Evolutionary conservation across 257 asterid genomes (phyloP).

Genomic region (Gentiana macrophylla): DNA sequence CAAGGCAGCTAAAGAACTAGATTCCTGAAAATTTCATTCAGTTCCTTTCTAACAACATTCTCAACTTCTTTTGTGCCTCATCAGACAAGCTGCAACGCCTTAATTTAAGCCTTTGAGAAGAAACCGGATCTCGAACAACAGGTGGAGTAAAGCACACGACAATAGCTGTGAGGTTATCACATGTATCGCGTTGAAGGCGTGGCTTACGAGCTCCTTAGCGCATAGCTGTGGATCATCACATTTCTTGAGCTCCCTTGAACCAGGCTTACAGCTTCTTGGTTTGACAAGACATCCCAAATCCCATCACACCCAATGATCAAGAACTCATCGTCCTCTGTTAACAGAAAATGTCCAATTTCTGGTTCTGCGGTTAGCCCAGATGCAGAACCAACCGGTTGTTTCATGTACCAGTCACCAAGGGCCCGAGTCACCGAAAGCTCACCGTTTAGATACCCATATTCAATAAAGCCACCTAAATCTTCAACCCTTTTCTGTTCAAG

Average conservation of each 20-base stretch:
- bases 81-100: slow-evolving; percentile 65
- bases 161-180: slow-evolving; percentile 66
- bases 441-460: slow-evolving; percentile 70
- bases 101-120: slow-evolving; percentile 27
- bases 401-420: slow-evolving; percentile 90
- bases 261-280: slow-evolving; percentile 70
- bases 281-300: slow-evolving; percentile 73
- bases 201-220: slow-evolving; percentile 77
- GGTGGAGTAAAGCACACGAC: slow-evolving; percentile 44
- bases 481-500: slow-evolving; percentile 59
- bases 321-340: slow-evolving; percentile 72
- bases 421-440: slow-evolving; percentile 69
- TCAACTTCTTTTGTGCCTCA: slow-evolving; percentile 43
- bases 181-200: slow-evolving; percentile 68
- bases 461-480: slow-evolving; percentile 65
- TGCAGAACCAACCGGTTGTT: slow-evolving; percentile 59
- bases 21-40: slow-evolving; percentile 17
- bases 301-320: slow-evolving; percentile 87
- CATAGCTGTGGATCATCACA: slow-evolving; percentile 81
- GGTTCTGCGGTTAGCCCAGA: slow-evolving; percentile 84
- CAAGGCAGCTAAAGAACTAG: background rate
- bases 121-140: slow-evolving; percentile 27
- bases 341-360: slow-evolving; percentile 41
- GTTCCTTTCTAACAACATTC: slow-evolving; percentile 40
- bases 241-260: slow-evolving; percentile 55